Conservation (phyloP, 345 rosid genomes). For the Diplotaxis tenuifolia region DNA sequence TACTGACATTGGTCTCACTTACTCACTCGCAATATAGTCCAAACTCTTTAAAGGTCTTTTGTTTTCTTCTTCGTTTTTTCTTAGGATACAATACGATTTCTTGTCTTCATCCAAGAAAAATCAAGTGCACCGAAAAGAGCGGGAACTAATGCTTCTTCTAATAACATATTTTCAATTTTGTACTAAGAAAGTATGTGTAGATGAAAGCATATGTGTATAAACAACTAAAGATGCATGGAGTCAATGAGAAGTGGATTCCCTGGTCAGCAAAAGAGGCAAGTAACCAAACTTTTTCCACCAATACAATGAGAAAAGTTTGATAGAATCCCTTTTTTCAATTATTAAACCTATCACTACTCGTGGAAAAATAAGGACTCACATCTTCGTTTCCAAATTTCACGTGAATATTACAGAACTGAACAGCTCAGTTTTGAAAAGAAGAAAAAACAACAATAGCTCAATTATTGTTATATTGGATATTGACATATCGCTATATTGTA, state of each 20-base stretch:
- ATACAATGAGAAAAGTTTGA: conserved; percentile 12
- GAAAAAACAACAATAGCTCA: background rate
- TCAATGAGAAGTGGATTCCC: conserved; percentile 38
- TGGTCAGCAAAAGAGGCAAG: conserved; percentile 38
- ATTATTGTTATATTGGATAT: too few relatives aligned
- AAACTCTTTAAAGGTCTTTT: conserved; percentile 6
- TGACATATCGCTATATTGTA: too few relatives aligned
- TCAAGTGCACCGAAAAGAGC: conserved; percentile 36
- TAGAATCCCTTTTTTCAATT: conserved; percentile 30
- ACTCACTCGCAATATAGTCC: conserved; percentile 32
- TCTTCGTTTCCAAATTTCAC: conserved; percentile 9
- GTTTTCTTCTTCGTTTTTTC: conserved; percentile 37
- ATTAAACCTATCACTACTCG: conserved; percentile 26
- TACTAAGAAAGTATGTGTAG: background rate
- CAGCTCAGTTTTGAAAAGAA: background rate
- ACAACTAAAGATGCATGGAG: conserved; percentile 25
- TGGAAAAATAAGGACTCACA: conserved; percentile 8
- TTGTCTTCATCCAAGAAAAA: conserved; percentile 36
- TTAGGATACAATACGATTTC: conserved; percentile 24
- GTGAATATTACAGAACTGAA: background rate
- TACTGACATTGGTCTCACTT: conserved; percentile 40
- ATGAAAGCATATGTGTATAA: background rate
- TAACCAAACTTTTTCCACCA: conserved; percentile 34
- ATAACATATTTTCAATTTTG: background rate
- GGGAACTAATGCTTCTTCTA: conserved; percentile 33